Evolutionary conservation across 2,329 filamentous ascomycete genomes (phyloP).

Genomic region (Diaporthe sp.): DNA sequence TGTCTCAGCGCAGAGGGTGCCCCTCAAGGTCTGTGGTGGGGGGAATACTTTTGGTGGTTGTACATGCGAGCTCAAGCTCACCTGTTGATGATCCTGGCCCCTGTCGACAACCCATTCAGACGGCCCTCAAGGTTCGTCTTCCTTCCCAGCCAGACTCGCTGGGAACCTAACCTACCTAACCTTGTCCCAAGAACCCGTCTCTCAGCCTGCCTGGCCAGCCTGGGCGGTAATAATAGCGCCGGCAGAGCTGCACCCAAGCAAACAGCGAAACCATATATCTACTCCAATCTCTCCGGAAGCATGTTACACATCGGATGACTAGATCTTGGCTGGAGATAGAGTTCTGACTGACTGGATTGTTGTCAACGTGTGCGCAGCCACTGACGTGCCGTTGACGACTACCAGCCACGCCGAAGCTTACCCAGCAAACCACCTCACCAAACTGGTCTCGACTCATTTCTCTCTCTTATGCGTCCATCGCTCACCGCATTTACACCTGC

Average conservation of each 20-base stretch:
- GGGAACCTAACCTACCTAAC: neutral
- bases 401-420: constrained; percentile 9
- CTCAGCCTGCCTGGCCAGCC: constrained; percentile 18
- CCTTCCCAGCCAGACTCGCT: neutral
- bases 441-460: constrained; percentile 1
- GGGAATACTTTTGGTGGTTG: neutral
- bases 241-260: constrained; percentile 9
- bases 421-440: constrained; percentile 4
- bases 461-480: neutral
- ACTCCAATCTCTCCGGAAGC: neutral
- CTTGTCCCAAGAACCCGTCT: neutral
- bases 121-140: neutral
- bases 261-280: neutral
- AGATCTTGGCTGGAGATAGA: constrained; percentile 29
- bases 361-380: constrained; percentile 18
- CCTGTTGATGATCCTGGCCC: neutral
- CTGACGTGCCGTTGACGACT: neutral
- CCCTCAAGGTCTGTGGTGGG: neutral
- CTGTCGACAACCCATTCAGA: neutral
- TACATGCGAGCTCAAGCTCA: neutral
- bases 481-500: constrained; percentile 13
- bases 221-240: constrained; percentile 8
- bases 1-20: neutral
- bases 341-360: constrained; percentile 21
- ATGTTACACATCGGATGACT: constrained; percentile 22